Evolutionary conservation across 2,329 filamentous ascomycete genomes (phyloP), one percentile per base, ranked within the genome.

Genomic region (Alternaria consortialis): DNA sequence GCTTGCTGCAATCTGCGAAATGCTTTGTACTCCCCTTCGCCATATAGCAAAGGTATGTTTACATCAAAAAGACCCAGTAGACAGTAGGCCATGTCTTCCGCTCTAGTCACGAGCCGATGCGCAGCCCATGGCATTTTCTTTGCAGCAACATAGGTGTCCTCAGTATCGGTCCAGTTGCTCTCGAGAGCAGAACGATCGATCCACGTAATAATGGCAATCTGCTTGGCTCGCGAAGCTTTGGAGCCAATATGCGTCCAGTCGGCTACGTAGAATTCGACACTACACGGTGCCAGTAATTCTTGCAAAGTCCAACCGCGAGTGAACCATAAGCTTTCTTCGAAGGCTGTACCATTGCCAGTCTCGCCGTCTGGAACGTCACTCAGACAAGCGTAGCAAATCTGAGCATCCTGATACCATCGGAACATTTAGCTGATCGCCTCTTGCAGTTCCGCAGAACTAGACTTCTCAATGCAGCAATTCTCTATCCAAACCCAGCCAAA

Each of bases 391-490:
- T 50, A 62, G 39, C 65, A 68, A 3, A 54, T 29, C 11, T 40
- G 31, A 9, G 61, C 47, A 12, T 58, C 36, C 17, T 48, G 25
- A 34, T 68, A 68, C 54, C 54, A 68, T n/a, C 31, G 29, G 32
- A 40, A 66, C 59, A 68, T 68, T 9, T 62, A 67, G 34, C 66
- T 68, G 46, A 68, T 66, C 7, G 65, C 60, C 47, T 67, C 53
- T 23, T 39, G n/a, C 7, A 65, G 53, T 37, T 68, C 56, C 2
- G 62, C 53, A 39, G 52, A 54, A 29, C 53, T 64, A 8, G 53
- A 53, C 39, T 68, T 68, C 52, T 70, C 58, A 52, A 67, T 69
- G 42, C 64, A 65, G 46, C 62, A 68, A 17, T 52, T 68, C 27
- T 68, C 66, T 27, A 66, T 46, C 64, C 62, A 68, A 7, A 55